Evolutionary conservation across 179 eudicot genomes (phyloP).

Genomic region (Pouteria campechiana): DNA sequence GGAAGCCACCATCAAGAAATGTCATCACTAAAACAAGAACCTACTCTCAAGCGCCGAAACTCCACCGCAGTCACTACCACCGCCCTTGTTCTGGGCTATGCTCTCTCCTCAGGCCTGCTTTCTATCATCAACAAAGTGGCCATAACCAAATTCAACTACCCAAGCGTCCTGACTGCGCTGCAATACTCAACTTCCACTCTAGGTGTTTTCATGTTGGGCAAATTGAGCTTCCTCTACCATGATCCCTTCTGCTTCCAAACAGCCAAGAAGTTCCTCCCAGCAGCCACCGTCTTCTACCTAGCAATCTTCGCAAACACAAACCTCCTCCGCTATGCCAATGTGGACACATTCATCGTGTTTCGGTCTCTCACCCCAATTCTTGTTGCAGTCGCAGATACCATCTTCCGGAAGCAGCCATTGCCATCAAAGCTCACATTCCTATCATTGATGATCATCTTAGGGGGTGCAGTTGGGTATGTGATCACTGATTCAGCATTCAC

Average conservation of each 20-base stretch:
- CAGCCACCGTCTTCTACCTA: slow-evolving; percentile 74
- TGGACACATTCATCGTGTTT: slow-evolving; percentile 88
- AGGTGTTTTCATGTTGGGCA: slow-evolving; percentile 90
- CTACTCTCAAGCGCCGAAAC: too few species aligned
- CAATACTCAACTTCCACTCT: slow-evolving; percentile 80
- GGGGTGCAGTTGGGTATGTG: slow-evolving; percentile 88
- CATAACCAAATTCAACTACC: slow-evolving; percentile 85
- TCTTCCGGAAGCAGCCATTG: slow-evolving; percentile 75
- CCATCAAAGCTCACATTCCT: slow-evolving; percentile 78
- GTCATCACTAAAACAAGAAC: too few species aligned
- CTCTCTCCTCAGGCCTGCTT: slow-evolving; percentile 80
- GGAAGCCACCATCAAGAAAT: too few species aligned
- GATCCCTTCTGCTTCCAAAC: slow-evolving; percentile 51
- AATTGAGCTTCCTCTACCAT: slow-evolving; percentile 70
- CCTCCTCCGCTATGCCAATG: slow-evolving; percentile 90
- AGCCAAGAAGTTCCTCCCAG: slow-evolving; percentile 91
- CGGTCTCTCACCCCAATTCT: slow-evolving; percentile 80
- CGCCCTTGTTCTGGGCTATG: slow-evolving; percentile 82
- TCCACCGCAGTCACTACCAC: too few species aligned
- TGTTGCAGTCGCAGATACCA: slow-evolving; percentile 88
- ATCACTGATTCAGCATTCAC: slow-evolving; percentile 84
- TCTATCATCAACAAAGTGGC: slow-evolving; percentile 94
- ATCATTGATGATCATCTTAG: slow-evolving; percentile 62
- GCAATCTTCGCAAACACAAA: slow-evolving; percentile 94
- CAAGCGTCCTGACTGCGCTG: slow-evolving; percentile 77